Base-by-base conservation (phyloP, 169 alveolate genomes). In the Besnoitia besnoiti region DNA sequence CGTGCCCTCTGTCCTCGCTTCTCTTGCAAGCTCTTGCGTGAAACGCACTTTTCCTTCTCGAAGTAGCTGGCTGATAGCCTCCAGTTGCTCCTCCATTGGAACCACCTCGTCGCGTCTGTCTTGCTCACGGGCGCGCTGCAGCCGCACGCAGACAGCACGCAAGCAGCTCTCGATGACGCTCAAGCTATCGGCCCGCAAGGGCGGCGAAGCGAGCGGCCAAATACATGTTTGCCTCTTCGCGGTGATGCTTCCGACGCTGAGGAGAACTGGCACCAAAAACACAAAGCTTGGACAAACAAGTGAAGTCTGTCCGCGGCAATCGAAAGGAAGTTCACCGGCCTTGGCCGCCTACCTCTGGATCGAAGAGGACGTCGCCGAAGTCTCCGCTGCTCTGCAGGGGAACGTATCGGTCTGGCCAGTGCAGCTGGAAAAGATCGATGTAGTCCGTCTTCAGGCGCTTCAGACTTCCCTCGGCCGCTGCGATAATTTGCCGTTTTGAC, bases 391-490 rank as follows among this genome's bases (percentile, higher is more conserved):
- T 85, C 40, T 96, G 97, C 91, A 90, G 85, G 10, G 98, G 98
- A 50, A 95, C 96, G 93, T 96, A 96, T 33, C 98, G 94, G 88
- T 95, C 97, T 27, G 98, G 98, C 98, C 98, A 97, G 90, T 95
- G 97, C 47, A 97, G 91, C 92, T 97, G 98, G 59, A 97, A 85
- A 80, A 97, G 87, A 85, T 97, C 98, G 49, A 97, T 94, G 92
- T 97, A 95, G 88, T 95, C 96, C 19, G 95, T 91, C 50, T 93
- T 94, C 67, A 97, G 92, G 8, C 98, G 92, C 42, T 82, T 82
- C 80, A 97, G 95, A 77, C 96, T 89, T 51, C 91, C 94, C 44
- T 97, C 97, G 35, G 95, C 97, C 33, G 97, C 96, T 35, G 91
- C 67, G 37, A 95, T 76, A 42, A 96, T 94, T 55, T 93, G 95